Percentiles rank a stretch among this genome's conserved stretches.
Evolutionary conservation across 2,329 filamentous ascomycete genomes (phyloP).

Genomic region (Periconia sp.): DNA sequence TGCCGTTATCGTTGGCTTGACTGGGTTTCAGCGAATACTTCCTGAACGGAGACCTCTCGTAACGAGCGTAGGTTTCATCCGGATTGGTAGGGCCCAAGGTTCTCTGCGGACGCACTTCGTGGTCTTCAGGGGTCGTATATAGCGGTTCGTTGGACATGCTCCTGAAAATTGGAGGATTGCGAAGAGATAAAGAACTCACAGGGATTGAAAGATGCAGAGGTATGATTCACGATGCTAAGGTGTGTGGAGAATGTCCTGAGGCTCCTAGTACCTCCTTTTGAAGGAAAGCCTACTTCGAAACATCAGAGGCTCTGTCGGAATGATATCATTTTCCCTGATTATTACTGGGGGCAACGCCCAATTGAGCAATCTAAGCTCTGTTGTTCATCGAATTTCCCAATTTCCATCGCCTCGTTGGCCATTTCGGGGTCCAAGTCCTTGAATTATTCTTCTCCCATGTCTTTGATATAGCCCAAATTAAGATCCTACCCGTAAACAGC

Average conservation of each 20-base stretch:
- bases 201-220: neutral
- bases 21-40: conserved; percentile 8
- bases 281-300: neutral
- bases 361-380: too few relatives aligned
- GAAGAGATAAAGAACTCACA: conserved; percentile 1
- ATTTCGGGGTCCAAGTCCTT: too few relatives aligned
- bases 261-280: too few relatives aligned
- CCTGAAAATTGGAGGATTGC: too few relatives aligned
- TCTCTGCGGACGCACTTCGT: neutral
- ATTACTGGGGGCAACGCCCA: neutral
- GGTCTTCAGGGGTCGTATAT: neutral
- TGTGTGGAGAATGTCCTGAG: neutral
- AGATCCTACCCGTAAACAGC: neutral
- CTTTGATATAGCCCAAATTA: neutral
- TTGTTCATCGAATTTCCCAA: too few relatives aligned
- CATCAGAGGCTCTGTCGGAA: neutral
- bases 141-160: neutral
- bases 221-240: neutral
- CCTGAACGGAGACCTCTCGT: conserved; percentile 8
- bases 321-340: neutral
- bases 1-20: conserved; percentile 2
- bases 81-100: conserved; percentile 4
- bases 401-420: too few relatives aligned
- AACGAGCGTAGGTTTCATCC: conserved; percentile 10
- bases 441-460: too few relatives aligned